Evolutionary conservation across 768 basidiomycete species (phyloP), one percentile per base, ranked within the genome.

Genomic region (Butyriboletus loyo): DNA sequence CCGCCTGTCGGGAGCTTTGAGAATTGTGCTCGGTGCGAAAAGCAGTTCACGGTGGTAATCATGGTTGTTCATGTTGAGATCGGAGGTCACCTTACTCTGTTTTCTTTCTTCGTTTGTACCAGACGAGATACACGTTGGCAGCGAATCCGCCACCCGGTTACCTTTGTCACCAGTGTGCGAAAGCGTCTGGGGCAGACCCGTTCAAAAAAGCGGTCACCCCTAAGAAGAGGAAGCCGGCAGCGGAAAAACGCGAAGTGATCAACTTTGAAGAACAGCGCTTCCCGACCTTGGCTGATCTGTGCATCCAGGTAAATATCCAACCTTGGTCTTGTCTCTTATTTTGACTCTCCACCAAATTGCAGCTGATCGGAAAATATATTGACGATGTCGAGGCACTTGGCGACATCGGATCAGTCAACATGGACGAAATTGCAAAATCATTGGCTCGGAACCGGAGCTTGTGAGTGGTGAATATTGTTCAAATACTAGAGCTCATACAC

Each of bases 61-160:
- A 15, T 27, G 7, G 28, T 28, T 31, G 46, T 31, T 52, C 7
- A 7, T 45, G n/a, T 35, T 32, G 7, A 10, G 21, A 14, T 36
- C 13, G 35, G 32, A 37, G 22, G 50, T 38, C n/a, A 19, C 13
- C 32, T 58, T 8, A 50, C 21, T 24, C 14, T 1, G 28, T 34
- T 31, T 17, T 39, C n/a, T 10, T 34, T 25, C 9, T n/a, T 8
- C 6, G 6, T 35, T 17, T 31, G 22, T 34, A 5, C 17, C 38
- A 95, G 93, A 94, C 90, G 2, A 86, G 83, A 62, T 98, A 96
- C 63, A 97, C 95, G 0, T 73, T 89, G 57, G 81, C 90, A 7
- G 83, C 84, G 7, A 79, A 79, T 39, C 78, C 83, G 0, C 82
- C 83, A 1, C 81, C 83, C 0, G 92, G 92, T 1, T 92, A 79